phyloP scores from a whole-genome alignment of 108 stramenopile species.

The Fragilaria radians region DNA sequence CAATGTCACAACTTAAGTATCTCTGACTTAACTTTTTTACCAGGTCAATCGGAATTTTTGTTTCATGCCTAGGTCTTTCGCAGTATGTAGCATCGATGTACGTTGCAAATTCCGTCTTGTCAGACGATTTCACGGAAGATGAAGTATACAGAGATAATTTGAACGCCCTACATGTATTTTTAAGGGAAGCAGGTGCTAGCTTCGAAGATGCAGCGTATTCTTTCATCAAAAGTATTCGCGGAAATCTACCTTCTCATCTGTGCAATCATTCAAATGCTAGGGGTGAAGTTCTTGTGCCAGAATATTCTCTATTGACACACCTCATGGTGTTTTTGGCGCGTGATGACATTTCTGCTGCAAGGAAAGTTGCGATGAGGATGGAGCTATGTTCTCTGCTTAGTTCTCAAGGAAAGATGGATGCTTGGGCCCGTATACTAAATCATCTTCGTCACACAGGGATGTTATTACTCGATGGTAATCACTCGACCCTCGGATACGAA shows the following conservation, averaged over 20 bases:
- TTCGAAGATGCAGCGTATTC: not conserved
- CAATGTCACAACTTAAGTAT: no score
- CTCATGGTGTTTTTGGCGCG: not conserved
- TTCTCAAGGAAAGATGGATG: not conserved
- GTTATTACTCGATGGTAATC: not conserved
- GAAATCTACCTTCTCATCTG: no score
- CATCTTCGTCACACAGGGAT: not conserved
- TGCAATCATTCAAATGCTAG: no score
- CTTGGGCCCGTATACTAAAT: not conserved
- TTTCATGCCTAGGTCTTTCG: not conserved
- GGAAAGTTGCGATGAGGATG: not conserved
- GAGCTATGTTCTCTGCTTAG: not conserved
- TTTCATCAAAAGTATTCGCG: not conserved
- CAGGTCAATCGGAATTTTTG: not conserved
- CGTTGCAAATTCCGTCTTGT: not conserved
- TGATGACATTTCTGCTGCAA: not conserved
- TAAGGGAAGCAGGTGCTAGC: not conserved
- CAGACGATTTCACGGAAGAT: not conserved
- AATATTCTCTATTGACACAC: not conserved
- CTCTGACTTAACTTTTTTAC: no score
- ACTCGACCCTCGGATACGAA: not conserved
- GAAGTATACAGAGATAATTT: not conserved
- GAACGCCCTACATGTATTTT: not conserved
- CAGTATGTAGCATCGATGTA: not conserved
- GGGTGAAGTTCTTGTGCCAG: not conserved